Evolutionary conservation across 1,284 basidiomycete species (phyloP), one percentile per base, ranked within the genome.

Genomic region (Erythrobasidium hasegawianum): DNA sequence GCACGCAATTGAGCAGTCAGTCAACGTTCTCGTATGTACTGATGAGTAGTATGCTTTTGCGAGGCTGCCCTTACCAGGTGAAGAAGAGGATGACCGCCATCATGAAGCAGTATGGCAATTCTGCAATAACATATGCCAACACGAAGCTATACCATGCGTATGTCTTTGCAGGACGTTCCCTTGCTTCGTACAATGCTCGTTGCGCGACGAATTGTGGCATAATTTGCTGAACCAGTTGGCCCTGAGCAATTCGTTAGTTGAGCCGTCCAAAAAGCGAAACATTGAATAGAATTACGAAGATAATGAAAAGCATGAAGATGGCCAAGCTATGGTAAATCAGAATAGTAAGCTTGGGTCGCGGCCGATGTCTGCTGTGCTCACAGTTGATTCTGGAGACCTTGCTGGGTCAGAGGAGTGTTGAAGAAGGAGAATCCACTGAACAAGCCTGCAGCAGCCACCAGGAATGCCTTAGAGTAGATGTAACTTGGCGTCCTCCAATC

Each of bases 101-200:
- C 8, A 60, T 40, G 26, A 64, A 20, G 13, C 54, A 49, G 20
- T 73, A 77, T 2, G 74, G 72, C 2, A 77, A 58, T 71, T 78
- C 77, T 60, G 77, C 79, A 14, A 81, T 50, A 47, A 81, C 76
- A 70, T 77, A 77, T 18, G 74, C 59, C 57, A 75, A 60, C 53
- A 79, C 72, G 52, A 92, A 82, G 0, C 87, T 84, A 8, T 85
- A 81, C 91, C 91, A 94, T 57, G 84, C 84, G 79, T 92, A 94
- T 74, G 89, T 88, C 73, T 87, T 83, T 70, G 86, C 87, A 0
- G 86, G 81, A 0, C 85, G 82, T 76, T 90, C 88, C 33, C 88
- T 83, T 13, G 84, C 83, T 74, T 89, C 86, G 75, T 87, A 90
- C 14, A 89, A 80, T 57, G 81, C 77, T 64, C 81, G 77, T 74